Conservation (phyloP, 2,329 filamentous ascomycete species). For the Aspergillus sp. region DNA sequence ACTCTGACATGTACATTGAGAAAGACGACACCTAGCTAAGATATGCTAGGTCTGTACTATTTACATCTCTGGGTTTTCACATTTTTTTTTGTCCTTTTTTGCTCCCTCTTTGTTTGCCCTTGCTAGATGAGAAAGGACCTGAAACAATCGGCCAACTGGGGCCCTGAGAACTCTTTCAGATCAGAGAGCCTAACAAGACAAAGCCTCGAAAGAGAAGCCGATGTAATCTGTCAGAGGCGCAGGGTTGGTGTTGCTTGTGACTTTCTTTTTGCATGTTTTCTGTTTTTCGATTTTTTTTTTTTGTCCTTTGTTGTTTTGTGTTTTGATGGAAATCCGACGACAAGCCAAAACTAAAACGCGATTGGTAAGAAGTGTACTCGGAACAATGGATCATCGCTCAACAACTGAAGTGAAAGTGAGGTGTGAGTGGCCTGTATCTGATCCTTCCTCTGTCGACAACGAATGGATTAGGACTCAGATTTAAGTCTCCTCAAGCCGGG, state of each 20-base stretch:
- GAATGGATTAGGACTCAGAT: not conserved
- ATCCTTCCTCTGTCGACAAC: not conserved
- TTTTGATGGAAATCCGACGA: not conserved
- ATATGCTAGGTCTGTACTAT: not conserved
- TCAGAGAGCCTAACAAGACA: too few species aligned
- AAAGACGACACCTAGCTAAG: not conserved
- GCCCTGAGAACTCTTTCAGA: too few species aligned
- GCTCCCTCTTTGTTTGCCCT: not conserved
- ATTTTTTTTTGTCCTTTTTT: not conserved
- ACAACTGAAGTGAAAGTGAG: not conserved
- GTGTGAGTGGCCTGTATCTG: not conserved
- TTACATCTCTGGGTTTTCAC: not conserved
- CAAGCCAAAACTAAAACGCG: not conserved
- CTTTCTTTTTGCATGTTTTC: not conserved
- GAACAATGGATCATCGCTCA: not conserved
- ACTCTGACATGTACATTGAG: not conserved
- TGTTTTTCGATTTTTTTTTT: slow-evolving; percentile 7
- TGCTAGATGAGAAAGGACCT: too few species aligned
- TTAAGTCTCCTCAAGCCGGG: slow-evolving; percentile 22
- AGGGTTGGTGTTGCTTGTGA: not conserved
- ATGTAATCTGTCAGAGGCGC: not conserved
- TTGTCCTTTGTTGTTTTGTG: slow-evolving; percentile 7
- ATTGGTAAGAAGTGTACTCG: not conserved
- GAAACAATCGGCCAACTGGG: too few species aligned
- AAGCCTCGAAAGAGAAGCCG: not conserved